phyloP scores from a whole-genome alignment of 179 eudicot genomes.

The Patellifolia procumbens region DNA sequence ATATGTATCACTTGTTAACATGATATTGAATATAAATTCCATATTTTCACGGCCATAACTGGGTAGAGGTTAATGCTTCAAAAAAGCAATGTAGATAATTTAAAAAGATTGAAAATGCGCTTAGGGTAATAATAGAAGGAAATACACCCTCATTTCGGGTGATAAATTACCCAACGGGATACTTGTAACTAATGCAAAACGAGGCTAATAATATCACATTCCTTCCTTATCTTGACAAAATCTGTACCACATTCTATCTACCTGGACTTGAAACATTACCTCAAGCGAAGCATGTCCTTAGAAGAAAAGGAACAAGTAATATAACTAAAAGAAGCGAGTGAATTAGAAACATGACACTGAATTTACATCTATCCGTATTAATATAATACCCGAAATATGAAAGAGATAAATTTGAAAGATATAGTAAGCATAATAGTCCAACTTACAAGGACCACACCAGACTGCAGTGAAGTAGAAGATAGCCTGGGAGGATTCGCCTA shows the following conservation, averaged over 20 bases:
- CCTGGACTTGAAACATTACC: too few relatives aligned
- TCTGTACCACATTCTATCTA: too few relatives aligned
- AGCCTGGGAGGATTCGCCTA: conserved; percentile 74
- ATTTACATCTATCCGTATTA: neutral
- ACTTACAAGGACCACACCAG: conserved; percentile 98
- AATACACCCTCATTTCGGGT: too few relatives aligned
- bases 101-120: too few relatives aligned
- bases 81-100: too few relatives aligned
- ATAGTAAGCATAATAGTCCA: neutral
- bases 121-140: too few relatives aligned
- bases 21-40: neutral
- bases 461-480: conserved; percentile 89
- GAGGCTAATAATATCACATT: too few relatives aligned
- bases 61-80: too few relatives aligned
- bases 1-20: neutral
- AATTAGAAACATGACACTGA: neutral
- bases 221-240: too few relatives aligned
- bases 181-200: too few relatives aligned
- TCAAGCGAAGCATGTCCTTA: too few relatives aligned
- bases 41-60: neutral
- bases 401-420: neutral
- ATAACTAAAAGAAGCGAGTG: neutral
- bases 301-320: neutral
- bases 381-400: neutral
- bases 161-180: too few relatives aligned